A percentile compares a stretch with the other conserved stretches of the same genome.
These are phyloP conservation scores for Mortierella sp. DNA, from an alignment of 371 early-diverging fungal species.

Conservation along the genomic window DNA sequence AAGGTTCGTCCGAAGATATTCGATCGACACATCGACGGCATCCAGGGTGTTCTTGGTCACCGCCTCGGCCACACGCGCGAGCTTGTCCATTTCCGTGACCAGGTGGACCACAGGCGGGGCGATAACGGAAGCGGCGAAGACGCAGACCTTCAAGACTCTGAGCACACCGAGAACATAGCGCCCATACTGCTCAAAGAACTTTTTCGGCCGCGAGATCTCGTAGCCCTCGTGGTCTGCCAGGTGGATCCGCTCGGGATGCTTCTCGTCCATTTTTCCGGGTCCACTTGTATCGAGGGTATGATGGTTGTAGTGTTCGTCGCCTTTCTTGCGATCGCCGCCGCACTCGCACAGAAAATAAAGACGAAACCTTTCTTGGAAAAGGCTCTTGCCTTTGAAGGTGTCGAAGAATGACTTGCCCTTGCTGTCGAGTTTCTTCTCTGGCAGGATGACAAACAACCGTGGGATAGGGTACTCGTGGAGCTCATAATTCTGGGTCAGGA, in stretches of 20 bases:
- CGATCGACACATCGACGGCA: slow-evolving; percentile 7
- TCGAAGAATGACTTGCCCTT: not conserved
- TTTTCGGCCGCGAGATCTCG: slow-evolving; percentile 9
- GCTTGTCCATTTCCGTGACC: not conserved
- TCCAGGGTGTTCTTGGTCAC: slow-evolving; percentile 11
- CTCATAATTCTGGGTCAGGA: slow-evolving; percentile 10
- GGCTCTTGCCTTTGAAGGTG: not conserved
- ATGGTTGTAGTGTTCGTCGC: not conserved
- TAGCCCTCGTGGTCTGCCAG: slow-evolving; percentile 23
- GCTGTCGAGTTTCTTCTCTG: not conserved
- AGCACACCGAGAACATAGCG: slow-evolving; percentile 13
- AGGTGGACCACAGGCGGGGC: not conserved
- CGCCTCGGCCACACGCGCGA: not conserved
- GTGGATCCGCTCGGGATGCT: slow-evolving; percentile 9
- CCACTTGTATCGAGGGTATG: not conserved
- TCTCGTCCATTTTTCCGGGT: not conserved
- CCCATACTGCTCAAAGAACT: slow-evolving; percentile 16
- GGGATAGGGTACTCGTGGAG: slow-evolving; percentile 28
- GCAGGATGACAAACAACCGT: slow-evolving; percentile 17
- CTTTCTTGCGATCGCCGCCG: not conserved
- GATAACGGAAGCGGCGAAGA: not conserved
- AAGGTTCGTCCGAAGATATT: not conserved
- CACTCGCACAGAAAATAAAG: slow-evolving; percentile 25
- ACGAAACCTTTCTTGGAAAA: slow-evolving; percentile 13
- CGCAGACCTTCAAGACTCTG: not conserved